Percentiles rank a stretch among this genome's conserved stretches.
Conservation (phyloP, 164 flowering plant species). For the Tetracentron sinense region DNA sequence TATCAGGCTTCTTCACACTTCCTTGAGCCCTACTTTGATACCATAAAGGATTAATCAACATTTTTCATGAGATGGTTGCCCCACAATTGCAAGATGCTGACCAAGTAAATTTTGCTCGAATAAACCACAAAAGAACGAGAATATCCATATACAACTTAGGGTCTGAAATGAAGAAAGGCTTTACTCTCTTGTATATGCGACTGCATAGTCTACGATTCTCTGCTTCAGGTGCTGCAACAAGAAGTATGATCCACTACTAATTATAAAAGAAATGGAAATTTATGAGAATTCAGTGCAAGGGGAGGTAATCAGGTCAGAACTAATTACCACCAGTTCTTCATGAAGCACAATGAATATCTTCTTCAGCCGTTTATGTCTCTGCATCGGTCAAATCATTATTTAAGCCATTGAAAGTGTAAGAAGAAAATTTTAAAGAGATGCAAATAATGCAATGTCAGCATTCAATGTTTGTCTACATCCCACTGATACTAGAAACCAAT, state of each 20-base stretch:
- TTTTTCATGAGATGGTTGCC: no score
- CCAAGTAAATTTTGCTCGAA: no score
- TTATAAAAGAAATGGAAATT: background rate
- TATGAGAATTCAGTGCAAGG: background rate
- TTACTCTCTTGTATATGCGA: conserved; percentile 30
- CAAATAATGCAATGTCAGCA: background rate
- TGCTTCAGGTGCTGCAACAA: conserved; percentile 47
- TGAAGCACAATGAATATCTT: conserved; percentile 78
- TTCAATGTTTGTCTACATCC: background rate
- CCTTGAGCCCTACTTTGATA: no score
- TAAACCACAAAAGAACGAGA: no score
- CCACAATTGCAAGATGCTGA: no score
- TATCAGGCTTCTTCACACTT: no score
- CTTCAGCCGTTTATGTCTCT: conserved; percentile 74
- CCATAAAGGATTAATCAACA: no score
- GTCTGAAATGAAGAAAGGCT: background rate
- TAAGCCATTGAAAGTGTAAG: background rate
- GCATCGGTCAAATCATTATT: conserved; percentile 26
- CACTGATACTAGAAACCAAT: background rate
- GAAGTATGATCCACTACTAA: background rate
- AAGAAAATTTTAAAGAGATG: background rate
- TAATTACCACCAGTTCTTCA: conserved; percentile 67
- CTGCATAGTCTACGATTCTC: conserved; percentile 50
- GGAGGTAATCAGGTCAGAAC: background rate
- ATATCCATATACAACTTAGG: background rate